A percentile compares a stretch with the other conserved stretches of the same genome.
Evolutionary conservation across 306 rosid genomes (phyloP).

Genomic region (Betula pendula): DNA sequence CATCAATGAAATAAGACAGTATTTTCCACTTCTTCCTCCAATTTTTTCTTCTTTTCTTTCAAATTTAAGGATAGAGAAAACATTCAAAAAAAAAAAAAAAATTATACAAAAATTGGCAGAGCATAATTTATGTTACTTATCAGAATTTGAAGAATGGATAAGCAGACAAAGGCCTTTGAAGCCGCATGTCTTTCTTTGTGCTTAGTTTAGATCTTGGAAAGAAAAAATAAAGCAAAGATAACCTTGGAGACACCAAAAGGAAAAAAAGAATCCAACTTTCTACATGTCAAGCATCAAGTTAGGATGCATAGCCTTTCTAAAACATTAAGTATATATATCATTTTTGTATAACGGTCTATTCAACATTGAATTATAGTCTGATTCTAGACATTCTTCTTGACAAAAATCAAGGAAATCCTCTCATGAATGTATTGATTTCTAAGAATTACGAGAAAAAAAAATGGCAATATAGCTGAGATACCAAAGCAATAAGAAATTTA

Average conservation of each 20-base stretch:
- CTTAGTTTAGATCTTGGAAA: background rate
- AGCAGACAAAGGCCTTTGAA: background rate
- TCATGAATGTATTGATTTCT: background rate
- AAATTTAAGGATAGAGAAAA: no score
- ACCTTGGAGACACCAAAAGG: background rate
- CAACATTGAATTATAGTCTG: background rate
- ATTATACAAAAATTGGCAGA: background rate
- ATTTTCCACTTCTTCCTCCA: no score
- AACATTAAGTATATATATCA: background rate
- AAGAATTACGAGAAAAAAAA: background rate
- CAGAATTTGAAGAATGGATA: background rate
- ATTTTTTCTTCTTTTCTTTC: no score
- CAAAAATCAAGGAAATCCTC: no score
- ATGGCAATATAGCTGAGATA: slow-evolving; percentile 3
- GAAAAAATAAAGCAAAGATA: background rate
- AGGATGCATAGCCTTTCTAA: background rate
- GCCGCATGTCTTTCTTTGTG: background rate
- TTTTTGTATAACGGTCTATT: background rate
- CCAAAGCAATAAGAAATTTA: background rate
- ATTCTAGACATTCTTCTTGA: no score
- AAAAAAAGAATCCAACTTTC: background rate
- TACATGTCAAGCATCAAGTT: background rate
- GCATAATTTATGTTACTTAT: background rate
- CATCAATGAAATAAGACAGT: no score
- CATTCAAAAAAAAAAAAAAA: no score